Conservation (phyloP, 2,329 filamentous ascomycete genomes). For the Rhynchosporium secalis region DNA sequence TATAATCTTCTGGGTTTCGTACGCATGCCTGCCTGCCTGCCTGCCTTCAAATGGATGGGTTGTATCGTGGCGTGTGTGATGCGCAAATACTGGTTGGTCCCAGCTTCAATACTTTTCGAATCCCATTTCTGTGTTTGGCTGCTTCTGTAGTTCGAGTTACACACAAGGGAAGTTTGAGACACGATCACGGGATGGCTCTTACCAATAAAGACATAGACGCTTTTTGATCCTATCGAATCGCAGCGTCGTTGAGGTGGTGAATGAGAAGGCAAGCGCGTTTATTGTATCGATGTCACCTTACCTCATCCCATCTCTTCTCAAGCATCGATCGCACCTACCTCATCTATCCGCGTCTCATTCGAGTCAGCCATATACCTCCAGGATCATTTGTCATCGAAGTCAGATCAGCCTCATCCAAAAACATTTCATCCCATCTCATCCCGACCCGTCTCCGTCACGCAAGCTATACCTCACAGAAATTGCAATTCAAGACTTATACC, state of each 20-base stretch:
- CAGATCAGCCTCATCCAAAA: constrained; percentile 13
- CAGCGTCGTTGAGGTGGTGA: not conserved
- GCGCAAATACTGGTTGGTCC: too few relatives aligned
- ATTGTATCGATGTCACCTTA: not conserved
- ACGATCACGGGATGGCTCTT: constrained; percentile 6
- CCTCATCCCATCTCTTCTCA: not conserved
- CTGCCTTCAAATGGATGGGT: too few relatives aligned
- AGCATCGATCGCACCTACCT: constrained; percentile 4
- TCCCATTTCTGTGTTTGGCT: too few relatives aligned
- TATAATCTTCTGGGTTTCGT: too few relatives aligned
- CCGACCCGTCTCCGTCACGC: constrained; percentile 2
- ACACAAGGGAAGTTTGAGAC: too few relatives aligned
- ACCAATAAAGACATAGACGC: not conserved
- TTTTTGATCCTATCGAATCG: not conserved
- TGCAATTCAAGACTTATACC: not conserved
- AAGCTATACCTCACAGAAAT: constrained; percentile 5
- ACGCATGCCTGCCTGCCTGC: too few relatives aligned
- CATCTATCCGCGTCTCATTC: constrained; percentile 5
- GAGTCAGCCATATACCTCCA: too few relatives aligned
- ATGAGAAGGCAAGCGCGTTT: constrained; percentile 10
- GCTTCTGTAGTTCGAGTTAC: too few relatives aligned
- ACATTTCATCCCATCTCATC: not conserved
- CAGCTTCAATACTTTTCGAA: too few relatives aligned
- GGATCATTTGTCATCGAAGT: too few relatives aligned
- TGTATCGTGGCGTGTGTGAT: too few relatives aligned